Evolutionary conservation across 495 filamentous ascomycete genomes (phyloP).

Genomic region (Penicillium verhagenii): DNA sequence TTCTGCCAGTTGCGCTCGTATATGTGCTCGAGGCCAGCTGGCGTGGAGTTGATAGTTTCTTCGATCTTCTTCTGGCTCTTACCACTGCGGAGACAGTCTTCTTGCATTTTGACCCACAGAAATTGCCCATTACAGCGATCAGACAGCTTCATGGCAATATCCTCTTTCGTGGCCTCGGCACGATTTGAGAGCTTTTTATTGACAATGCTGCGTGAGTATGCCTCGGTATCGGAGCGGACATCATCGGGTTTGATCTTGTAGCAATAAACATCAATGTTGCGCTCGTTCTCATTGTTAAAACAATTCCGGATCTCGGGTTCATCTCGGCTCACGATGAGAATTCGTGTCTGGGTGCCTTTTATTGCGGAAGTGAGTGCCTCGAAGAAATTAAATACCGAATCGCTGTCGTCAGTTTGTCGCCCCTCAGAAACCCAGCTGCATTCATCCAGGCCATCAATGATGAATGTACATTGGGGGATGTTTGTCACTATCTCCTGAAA

Average conservation of each 20-base stretch:
- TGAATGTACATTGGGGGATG: slow-evolving; percentile 1
- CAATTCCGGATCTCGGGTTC: slow-evolving; percentile 5
- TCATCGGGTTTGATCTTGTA: slow-evolving; percentile 1
- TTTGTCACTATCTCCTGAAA: background rate
- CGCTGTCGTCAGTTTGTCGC: background rate
- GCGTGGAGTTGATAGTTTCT: background rate
- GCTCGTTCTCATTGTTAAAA: background rate
- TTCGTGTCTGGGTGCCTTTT: background rate
- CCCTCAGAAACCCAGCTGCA: background rate
- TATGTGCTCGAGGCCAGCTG: background rate
- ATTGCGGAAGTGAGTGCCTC: background rate
- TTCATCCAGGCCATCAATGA: slow-evolving; percentile 8
- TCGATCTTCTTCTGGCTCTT: slow-evolving; percentile 4
- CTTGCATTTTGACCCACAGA: slow-evolving; percentile 3
- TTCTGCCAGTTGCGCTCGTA: slow-evolving; percentile 6
- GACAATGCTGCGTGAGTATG: slow-evolving; percentile 1
- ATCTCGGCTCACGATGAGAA: slow-evolving; percentile 6
- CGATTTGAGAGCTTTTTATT: background rate
- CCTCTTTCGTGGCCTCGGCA: background rate
- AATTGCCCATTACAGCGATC: slow-evolving; percentile 6
- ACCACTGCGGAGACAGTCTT: background rate
- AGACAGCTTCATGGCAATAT: background rate
- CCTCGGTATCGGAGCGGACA: slow-evolving; percentile 1
- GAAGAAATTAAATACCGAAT: background rate
- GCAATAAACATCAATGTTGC: background rate